These are phyloP conservation scores for Fusarium sp. DNA, from an alignment of 2,329 filamentous ascomycete genomes.

Conservation along the genomic window DNA sequence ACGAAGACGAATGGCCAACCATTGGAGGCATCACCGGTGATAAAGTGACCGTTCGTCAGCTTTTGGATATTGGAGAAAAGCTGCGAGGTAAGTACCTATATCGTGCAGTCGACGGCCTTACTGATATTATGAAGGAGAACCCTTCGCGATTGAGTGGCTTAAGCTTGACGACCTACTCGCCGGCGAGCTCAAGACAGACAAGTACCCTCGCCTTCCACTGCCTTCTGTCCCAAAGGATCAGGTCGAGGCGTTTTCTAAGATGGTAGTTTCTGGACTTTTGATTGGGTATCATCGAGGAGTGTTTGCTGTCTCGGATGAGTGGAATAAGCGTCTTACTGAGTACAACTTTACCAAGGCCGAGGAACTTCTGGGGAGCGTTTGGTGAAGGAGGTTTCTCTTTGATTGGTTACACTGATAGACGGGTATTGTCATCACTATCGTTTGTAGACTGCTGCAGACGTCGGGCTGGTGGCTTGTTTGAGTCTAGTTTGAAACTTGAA, in stretches of 20 bases:
- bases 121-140: background rate
- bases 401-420: background rate
- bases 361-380: background rate
- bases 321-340: background rate
- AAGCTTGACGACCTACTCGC: background rate
- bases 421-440: background rate
- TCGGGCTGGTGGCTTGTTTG: background rate
- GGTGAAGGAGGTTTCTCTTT: background rate
- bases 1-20: background rate
- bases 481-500: background rate
- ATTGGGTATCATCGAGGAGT: background rate
- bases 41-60: background rate
- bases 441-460: background rate
- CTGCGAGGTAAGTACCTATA: background rate
- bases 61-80: background rate
- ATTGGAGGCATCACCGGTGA: background rate
- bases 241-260: constrained; percentile 13
- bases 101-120: rapidly evolving
- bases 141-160: constrained; percentile 3
- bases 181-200: background rate
- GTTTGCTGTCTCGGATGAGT: background rate
- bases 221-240: background rate
- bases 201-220: background rate
- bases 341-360: background rate
- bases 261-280: background rate